Evolutionary conservation across 805 yeast species (phyloP).

Genomic region (Starmerella tilneyi): DNA sequence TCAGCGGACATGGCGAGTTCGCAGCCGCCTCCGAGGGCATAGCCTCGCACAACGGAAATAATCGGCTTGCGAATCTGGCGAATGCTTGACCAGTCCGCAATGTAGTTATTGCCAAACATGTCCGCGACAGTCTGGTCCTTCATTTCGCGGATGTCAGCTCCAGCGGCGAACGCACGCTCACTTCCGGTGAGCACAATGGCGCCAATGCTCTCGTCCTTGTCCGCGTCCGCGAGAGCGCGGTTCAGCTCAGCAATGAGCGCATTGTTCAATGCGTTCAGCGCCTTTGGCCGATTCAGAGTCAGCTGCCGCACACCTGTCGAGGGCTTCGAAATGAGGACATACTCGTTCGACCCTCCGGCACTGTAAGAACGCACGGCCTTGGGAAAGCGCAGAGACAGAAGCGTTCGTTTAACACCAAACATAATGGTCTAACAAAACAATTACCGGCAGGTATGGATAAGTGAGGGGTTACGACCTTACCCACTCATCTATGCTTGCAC

Average conservation of each 20-base stretch:
- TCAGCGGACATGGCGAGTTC: constrained; percentile 48
- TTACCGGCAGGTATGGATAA: too few species aligned
- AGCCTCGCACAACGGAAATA: constrained; percentile 47
- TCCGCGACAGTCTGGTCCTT: constrained; percentile 33
- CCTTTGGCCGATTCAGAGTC: constrained; percentile 38
- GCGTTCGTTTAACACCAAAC: background rate
- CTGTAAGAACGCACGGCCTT: constrained; percentile 15
- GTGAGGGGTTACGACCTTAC: background rate
- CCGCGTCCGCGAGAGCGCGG: constrained; percentile 33
- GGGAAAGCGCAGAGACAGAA: background rate
- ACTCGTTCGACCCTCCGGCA: constrained; percentile 30
- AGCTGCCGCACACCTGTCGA: constrained; percentile 34
- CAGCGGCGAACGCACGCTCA: constrained; percentile 44
- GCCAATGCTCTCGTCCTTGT: constrained; percentile 34
- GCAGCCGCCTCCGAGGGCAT: constrained; percentile 48
- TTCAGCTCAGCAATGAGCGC: constrained; percentile 34
- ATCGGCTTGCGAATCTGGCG: constrained; percentile 38
- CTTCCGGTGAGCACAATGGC: constrained; percentile 42
- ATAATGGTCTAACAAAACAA: too few species aligned
- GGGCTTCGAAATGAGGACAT: constrained; percentile 35
- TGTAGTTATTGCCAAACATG: constrained; percentile 32
- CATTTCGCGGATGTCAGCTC: constrained; percentile 49
- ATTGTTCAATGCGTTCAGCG: constrained; percentile 36
- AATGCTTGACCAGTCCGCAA: constrained; percentile 36
- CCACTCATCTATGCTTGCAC: too few species aligned